Conservation (phyloP, 2,329 filamentous ascomycete species). For the Fusarium equiseti region DNA sequence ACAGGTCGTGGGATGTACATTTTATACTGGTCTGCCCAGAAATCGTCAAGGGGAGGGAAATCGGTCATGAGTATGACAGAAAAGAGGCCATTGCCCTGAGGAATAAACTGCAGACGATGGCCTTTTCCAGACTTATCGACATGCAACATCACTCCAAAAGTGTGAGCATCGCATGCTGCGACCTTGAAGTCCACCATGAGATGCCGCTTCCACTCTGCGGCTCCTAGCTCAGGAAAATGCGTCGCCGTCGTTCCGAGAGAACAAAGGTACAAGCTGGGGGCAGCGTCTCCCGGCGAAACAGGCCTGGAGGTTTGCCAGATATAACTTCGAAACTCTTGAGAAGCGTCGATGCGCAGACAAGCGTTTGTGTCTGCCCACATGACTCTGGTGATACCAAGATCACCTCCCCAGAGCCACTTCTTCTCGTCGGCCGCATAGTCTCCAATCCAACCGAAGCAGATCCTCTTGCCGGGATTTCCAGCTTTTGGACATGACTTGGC, state of each 20-base stretch:
- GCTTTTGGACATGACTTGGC: constrained; percentile 52
- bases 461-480: constrained; percentile 46
- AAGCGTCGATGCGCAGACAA: constrained; percentile 44
- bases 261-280: constrained; percentile 44
- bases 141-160: constrained; percentile 49
- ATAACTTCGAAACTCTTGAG: constrained; percentile 39
- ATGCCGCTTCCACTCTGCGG: constrained; percentile 34
- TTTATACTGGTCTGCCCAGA: constrained; percentile 55
- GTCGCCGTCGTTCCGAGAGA: constrained; percentile 45
- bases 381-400: constrained; percentile 50
- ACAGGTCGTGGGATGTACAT: constrained; percentile 49
- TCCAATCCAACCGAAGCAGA: constrained; percentile 53
- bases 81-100: constrained; percentile 40
- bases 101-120: constrained; percentile 44
- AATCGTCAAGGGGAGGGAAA: constrained; percentile 53
- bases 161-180: constrained; percentile 44
- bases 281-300: constrained; percentile 40
- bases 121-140: constrained; percentile 46
- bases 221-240: constrained; percentile 41
- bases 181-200: constrained; percentile 46
- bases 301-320: constrained; percentile 34
- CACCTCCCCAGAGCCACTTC: constrained; percentile 56
- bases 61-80: constrained; percentile 49
- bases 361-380: constrained; percentile 48
- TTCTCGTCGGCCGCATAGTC: constrained; percentile 51